Evolutionary conservation across 2,329 filamentous ascomycete genomes (phyloP).

Genomic region (Fusarium piperis): DNA sequence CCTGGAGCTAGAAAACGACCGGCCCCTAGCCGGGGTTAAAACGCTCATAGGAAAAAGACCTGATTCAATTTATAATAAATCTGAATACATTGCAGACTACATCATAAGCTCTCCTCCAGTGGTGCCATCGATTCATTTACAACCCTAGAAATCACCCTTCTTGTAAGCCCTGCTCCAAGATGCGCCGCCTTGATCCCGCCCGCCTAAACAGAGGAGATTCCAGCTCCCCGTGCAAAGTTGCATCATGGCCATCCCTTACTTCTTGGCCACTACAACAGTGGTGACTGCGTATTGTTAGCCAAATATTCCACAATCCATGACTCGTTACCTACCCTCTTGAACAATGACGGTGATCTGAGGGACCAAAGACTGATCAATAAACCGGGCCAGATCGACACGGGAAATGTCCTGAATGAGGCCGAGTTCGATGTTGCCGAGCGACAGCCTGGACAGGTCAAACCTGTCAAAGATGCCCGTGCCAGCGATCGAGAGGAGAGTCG

Average conservation of each 20-base stretch:
- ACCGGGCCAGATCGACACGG: conserved; percentile 42
- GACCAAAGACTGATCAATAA: conserved; percentile 41
- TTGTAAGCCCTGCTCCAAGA: not conserved
- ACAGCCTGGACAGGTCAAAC: conserved; percentile 42
- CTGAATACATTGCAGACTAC: no score
- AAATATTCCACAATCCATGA: not conserved
- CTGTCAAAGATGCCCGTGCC: conserved; percentile 44
- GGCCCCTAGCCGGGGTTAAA: not conserved
- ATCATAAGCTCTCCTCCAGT: not conserved
- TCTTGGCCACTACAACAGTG: conserved; percentile 11
- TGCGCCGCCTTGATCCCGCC: not conserved
- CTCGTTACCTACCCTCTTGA: conserved; percentile 30
- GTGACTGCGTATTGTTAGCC: conserved; percentile 10
- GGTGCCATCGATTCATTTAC: not conserved
- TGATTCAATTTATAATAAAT: no score
- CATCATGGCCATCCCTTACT: not conserved
- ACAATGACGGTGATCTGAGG: conserved; percentile 45
- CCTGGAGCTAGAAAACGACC: not conserved
- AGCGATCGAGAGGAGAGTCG: conserved; percentile 49
- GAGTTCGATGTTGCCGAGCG: conserved; percentile 43
- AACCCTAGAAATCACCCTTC: not conserved
- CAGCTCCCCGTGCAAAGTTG: conserved; percentile 16
- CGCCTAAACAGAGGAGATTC: conserved; percentile 10
- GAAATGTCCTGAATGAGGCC: conserved; percentile 44
- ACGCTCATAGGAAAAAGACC: no score